Percentiles rank a stretch among this genome's conserved stretches.
phyloP scores from a whole-genome alignment of 306 rosid genomes.

The Dalbergia oliveri region DNA sequence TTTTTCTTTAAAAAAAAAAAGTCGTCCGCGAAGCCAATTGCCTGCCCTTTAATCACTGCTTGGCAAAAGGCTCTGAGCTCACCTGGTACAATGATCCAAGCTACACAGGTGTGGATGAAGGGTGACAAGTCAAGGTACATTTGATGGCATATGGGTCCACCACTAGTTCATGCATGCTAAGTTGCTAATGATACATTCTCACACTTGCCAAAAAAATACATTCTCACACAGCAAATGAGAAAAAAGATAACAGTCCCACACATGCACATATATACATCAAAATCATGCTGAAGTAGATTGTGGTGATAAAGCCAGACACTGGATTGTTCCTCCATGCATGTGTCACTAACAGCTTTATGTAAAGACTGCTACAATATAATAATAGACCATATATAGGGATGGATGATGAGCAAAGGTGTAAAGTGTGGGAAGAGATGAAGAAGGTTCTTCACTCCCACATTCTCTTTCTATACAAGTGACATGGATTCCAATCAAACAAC shows the following conservation, averaged over 20 bases:
- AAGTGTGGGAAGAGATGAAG: background rate
- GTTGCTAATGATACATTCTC: conserved; percentile 33
- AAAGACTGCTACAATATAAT: conserved; percentile 2
- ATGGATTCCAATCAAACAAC: background rate
- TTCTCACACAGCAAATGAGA: background rate
- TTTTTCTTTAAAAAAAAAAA: no score
- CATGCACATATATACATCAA: conserved; percentile 25
- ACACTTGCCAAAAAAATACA: no score
- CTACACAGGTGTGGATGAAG: background rate
- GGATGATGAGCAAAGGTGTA: background rate
- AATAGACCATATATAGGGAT: background rate
- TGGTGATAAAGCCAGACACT: conserved; percentile 66
- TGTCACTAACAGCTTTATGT: conserved; percentile 51
- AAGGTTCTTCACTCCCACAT: conserved; percentile 3
- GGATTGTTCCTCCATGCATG: conserved; percentile 67
- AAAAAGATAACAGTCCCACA: conserved; percentile 26
- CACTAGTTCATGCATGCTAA: conserved; percentile 44
- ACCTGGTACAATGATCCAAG: conserved; percentile 46
- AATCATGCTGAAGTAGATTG: conserved; percentile 50
- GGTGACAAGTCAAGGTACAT: conserved; percentile 17
- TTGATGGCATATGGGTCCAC: conserved; percentile 46
- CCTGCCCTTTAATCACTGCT: background rate
- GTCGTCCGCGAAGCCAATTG: background rate
- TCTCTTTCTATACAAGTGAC: background rate
- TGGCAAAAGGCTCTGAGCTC: background rate